Conservation (phyloP, 371 early-diverging fungal genomes). For the Mucor saturninus region DNA sequence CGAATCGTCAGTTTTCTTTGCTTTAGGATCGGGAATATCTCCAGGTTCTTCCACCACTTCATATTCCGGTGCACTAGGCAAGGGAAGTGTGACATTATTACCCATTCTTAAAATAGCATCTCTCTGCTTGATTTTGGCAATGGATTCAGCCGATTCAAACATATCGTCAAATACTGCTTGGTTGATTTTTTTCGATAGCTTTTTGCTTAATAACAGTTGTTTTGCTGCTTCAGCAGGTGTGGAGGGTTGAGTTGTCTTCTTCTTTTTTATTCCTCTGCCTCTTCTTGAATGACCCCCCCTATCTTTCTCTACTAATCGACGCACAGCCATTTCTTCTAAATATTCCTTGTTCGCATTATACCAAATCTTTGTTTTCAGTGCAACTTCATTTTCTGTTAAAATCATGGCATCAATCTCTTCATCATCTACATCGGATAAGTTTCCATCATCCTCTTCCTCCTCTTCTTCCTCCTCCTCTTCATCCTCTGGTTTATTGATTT, state of each 20-base stretch:
- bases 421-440: constrained; percentile 75
- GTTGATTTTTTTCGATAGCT: constrained; percentile 91
- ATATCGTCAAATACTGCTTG: constrained; percentile 80
- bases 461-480: constrained; percentile 14
- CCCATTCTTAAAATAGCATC: constrained; percentile 28
- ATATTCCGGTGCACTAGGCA: constrained; percentile 35
- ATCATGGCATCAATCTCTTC: constrained; percentile 77
- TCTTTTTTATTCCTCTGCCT: constrained; percentile 36
- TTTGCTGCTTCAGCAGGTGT: constrained; percentile 82
- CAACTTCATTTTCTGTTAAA: constrained; percentile 77
- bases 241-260: constrained; percentile 34
- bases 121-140: constrained; percentile 49
- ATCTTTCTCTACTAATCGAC: constrained; percentile 52
- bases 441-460: constrained; percentile 14
- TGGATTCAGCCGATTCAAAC: constrained; percentile 62
- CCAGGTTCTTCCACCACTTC: constrained; percentile 59
- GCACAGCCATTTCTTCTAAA: constrained; percentile 74
- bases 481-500: constrained; percentile 18
- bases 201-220: constrained; percentile 64
- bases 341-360: constrained; percentile 86
- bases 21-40: constrained; percentile 29
- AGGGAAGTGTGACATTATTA: constrained; percentile 1
- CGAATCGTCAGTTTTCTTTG: constrained; percentile 16
- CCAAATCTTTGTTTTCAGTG: constrained; percentile 84
- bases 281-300: constrained; percentile 45